Conservation (phyloP, 495 filamentous ascomycete species). For the Penicillium paradoxum region DNA sequence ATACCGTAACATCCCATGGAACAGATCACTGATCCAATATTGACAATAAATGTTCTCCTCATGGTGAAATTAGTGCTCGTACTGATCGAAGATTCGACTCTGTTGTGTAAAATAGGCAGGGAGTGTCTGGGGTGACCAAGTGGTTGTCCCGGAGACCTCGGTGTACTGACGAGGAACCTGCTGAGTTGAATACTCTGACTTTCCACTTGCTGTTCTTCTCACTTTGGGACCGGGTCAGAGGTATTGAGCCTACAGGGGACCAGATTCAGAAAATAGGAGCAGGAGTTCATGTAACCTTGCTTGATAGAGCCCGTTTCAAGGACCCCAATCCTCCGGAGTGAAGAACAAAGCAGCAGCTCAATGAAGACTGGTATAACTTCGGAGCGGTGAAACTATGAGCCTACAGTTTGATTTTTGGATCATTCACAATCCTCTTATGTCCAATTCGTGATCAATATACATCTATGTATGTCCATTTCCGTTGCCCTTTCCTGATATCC, state of each 20-base stretch:
- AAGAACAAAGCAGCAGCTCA: background rate
- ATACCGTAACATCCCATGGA: background rate
- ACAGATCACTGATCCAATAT: too few species aligned
- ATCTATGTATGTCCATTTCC: too few species aligned
- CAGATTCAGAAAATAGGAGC: background rate
- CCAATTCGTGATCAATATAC: too few species aligned
- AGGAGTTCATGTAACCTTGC: background rate
- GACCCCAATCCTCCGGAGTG: background rate
- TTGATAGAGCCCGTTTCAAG: background rate
- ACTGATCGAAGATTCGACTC: background rate
- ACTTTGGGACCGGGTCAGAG: background rate
- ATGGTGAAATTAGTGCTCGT: background rate
- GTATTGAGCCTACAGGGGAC: background rate
- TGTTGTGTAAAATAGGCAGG: background rate
- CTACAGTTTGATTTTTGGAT: too few species aligned
- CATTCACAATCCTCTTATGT: too few species aligned
- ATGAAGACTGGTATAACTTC: background rate
- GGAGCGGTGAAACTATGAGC: background rate
- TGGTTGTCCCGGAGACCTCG: background rate
- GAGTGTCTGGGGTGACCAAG: background rate
- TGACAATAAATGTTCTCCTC: slow-evolving; percentile 2
- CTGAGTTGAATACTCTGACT: background rate
- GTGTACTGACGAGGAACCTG: background rate
- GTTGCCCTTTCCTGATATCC: too few species aligned
- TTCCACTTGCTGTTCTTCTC: background rate